phyloP scores from a whole-genome alignment of 1,139 yeast genomes.

The Yamadazyma spencermartinsiae region DNA sequence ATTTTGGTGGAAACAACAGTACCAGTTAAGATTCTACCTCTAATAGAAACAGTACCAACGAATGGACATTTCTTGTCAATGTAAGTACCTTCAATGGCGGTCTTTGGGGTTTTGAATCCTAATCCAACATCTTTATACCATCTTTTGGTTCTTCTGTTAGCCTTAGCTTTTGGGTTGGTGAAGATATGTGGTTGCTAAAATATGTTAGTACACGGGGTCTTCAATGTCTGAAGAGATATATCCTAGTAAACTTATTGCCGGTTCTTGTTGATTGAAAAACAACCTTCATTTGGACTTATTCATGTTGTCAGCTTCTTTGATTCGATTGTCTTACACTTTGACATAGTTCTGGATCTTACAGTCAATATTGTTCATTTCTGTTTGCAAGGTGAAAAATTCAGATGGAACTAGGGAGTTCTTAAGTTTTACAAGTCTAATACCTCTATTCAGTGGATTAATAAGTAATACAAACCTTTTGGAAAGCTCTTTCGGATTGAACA shows the following conservation, averaged over 20 bases:
- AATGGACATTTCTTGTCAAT: constrained; percentile 99
- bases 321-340: no score
- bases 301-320: no score
- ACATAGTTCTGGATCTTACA: no score
- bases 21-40: constrained; percentile 99
- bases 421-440: not conserved
- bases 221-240: not conserved
- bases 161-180: constrained; percentile 99
- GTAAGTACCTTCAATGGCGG: constrained; percentile 98
- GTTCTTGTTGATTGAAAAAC: not conserved
- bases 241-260: no score
- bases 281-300: no score
- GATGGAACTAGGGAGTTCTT: no score
- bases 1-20: constrained; percentile 99
- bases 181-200: constrained; percentile 98
- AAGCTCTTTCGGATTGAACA: constrained; percentile 99
- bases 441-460: not conserved
- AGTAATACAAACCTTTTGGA: constrained; percentile 88
- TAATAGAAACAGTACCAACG: constrained; percentile 94
- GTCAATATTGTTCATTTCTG: no score
- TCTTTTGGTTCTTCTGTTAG: constrained; percentile 98
- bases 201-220: constrained; percentile 30
- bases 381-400: no score
- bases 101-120: constrained; percentile 99
- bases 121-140: constrained; percentile 99